Evolutionary conservation across 2,329 filamentous ascomycete genomes (phyloP).

Genomic region (Colletotrichum theobromicola): DNA sequence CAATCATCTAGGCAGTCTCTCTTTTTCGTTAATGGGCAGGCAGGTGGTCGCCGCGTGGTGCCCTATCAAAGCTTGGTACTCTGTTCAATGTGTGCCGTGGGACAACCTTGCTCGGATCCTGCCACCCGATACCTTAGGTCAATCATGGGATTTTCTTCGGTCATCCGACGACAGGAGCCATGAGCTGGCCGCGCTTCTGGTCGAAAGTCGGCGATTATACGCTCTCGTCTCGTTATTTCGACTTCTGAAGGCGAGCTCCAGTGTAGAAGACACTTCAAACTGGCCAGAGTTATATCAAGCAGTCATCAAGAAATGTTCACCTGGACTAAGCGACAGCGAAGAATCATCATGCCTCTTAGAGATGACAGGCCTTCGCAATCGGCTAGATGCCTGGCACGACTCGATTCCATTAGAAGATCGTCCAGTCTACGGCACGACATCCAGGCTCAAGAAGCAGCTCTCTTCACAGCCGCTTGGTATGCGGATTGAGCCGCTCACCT

Average conservation of each 20-base stretch:
- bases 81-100: background rate
- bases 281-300: background rate
- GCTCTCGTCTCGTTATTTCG: background rate
- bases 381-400: background rate
- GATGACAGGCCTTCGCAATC: background rate
- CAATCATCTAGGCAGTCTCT: background rate
- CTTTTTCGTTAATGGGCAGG: background rate
- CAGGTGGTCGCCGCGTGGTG: background rate
- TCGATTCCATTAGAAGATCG: background rate
- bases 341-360: background rate
- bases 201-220: background rate
- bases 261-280: background rate
- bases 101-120: background rate
- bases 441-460: background rate
- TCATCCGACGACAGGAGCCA: background rate
- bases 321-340: background rate
- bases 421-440: background rate
- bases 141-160: background rate
- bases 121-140: fast-evolving
- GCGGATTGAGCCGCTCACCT: background rate
- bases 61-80: background rate
- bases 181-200: background rate
- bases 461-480: fast-evolving
- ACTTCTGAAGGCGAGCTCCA: background rate
- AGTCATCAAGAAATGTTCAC: background rate